Evolutionary conservation across 2,329 filamentous ascomycete genomes (phyloP).

Genomic region (Colletotrichum shisoi): DNA sequence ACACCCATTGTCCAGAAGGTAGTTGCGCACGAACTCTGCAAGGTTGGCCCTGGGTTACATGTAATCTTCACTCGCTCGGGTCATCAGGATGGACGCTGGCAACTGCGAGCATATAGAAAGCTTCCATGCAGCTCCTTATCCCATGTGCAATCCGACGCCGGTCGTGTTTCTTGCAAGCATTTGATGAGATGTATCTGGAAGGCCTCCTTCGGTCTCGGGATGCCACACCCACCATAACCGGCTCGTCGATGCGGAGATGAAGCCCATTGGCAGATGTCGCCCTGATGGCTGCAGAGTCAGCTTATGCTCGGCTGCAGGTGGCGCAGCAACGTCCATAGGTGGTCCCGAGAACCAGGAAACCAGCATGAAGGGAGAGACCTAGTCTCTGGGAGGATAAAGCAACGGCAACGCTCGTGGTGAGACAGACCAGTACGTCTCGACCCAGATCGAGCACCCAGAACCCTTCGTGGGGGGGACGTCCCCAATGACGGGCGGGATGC

Average conservation of each 20-base stretch:
- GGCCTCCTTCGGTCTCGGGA: background rate
- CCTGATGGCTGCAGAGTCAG: background rate
- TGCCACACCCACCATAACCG: background rate
- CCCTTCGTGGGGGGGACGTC: background rate
- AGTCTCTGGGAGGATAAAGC: background rate
- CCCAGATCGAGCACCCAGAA: background rate
- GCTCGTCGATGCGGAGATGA: too few relatives aligned
- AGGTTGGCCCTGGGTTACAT: too few relatives aligned
- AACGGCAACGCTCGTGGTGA: background rate
- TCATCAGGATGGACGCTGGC: too few relatives aligned
- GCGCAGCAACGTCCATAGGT: background rate
- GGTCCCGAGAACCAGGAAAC: conserved; percentile 10
- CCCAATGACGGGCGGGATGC: background rate
- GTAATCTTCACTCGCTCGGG: too few relatives aligned
- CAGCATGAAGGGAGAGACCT: background rate
- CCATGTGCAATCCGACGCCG: too few relatives aligned
- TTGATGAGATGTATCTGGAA: background rate
- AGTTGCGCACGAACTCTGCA: too few relatives aligned
- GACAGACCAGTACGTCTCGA: background rate
- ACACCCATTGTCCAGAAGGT: too few relatives aligned
- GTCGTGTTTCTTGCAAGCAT: too few relatives aligned
- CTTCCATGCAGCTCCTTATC: too few relatives aligned
- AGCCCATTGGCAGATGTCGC: too few relatives aligned
- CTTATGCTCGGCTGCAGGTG: background rate
- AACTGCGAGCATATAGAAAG: too few relatives aligned